Percentiles rank a stretch among this genome's conserved stretches.
These are phyloP conservation scores for Rhizomucor miehei DNA, from an alignment of 371 early-diverging fungal genomes.

Conservation along the genomic window DNA sequence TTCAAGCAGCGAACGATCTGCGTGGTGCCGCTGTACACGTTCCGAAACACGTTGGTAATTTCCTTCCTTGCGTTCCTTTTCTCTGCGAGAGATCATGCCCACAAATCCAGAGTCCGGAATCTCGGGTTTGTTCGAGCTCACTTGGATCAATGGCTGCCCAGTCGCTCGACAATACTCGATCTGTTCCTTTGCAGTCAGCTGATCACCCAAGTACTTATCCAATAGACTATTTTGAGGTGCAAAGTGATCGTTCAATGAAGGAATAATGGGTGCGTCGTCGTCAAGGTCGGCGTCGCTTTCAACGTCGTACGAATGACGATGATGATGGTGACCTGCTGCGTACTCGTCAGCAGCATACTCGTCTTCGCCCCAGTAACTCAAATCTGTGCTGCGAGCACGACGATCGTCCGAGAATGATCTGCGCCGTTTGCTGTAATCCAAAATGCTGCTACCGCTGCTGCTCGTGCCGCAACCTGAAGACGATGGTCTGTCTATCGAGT, in stretches of 20 bases:
- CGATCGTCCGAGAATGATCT: conserved; percentile 9
- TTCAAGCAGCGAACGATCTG: conserved; percentile 32
- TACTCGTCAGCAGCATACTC: conserved; percentile 1
- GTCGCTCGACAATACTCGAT: conserved; percentile 47
- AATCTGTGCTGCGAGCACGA: conserved; percentile 1
- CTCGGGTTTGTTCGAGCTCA: conserved; percentile 29
- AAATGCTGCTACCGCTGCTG: conserved; percentile 7
- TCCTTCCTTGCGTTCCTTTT: conserved; percentile 40
- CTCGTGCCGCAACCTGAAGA: conserved; percentile 6
- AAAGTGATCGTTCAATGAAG: conserved; percentile 43
- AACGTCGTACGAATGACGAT: conserved; percentile 21
- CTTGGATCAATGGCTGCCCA: conserved; percentile 48
- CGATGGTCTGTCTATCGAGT: conserved; percentile 10
- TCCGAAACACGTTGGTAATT: conserved; percentile 32
- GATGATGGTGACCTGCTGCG: not conserved
- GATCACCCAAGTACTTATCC: conserved; percentile 41
- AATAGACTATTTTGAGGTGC: conserved; percentile 44
- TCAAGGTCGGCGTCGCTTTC: conserved; percentile 20
- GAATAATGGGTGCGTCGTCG: conserved; percentile 39
- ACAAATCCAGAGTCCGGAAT: conserved; percentile 43
- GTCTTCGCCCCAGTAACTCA: conserved; percentile 3
- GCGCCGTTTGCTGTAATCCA: conserved; percentile 1
- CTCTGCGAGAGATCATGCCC: conserved; percentile 47
- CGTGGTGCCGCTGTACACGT: conserved; percentile 33
- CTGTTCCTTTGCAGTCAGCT: conserved; percentile 48